Evolutionary conservation across 2,329 filamentous ascomycete genomes (phyloP), one percentile per base, ranked within the genome.

Genomic region (Lanzia echinophila): DNA sequence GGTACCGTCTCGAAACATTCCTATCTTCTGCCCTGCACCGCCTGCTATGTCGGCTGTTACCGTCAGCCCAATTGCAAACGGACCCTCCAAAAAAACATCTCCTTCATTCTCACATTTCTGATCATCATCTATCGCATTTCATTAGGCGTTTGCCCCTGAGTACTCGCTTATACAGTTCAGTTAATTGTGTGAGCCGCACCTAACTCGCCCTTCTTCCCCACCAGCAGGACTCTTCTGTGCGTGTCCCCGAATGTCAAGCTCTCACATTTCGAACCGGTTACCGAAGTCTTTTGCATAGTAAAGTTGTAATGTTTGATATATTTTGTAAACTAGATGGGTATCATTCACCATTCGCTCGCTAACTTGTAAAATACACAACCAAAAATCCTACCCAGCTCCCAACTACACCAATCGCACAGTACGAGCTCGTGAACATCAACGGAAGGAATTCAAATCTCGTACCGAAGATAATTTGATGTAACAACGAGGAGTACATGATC

Each of bases 391-490:
- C 65, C 92, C 92, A 97, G 72, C 94, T 97, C 3, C 90, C 90
- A 17, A 96, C 83, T 0, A 97, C 91, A n/a, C 94, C 94, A 55
- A 97, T 76, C 4, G 94, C 94, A 33, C 87, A 89, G 70, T 97
- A 99, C 12, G 88, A 87, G 74, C 92, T 97, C 62, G 86, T 96
- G 68, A 97, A 94, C 92, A 99, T 97, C 63, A 97, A 74, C 24
- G 94, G 94, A 52, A 99, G 72, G 70, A 97, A 99, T 71, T 96
- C 90, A 64, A 88, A 89, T 59, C 76, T 81, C 65, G 83, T 79
- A 0, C 90, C 90, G 72, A 96, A 96, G 4, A 95, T 73, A n/a
- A 92, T 69, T 46, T 82, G 79, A 69, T 99, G 94, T 7, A 94
- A 60, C 48, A 96, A 70, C 11, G 90, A 95, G 69, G 88, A 91